phyloP scores from a whole-genome alignment of 2,329 filamentous ascomycete genomes.

The Paraconiothyrium sp. region DNA sequence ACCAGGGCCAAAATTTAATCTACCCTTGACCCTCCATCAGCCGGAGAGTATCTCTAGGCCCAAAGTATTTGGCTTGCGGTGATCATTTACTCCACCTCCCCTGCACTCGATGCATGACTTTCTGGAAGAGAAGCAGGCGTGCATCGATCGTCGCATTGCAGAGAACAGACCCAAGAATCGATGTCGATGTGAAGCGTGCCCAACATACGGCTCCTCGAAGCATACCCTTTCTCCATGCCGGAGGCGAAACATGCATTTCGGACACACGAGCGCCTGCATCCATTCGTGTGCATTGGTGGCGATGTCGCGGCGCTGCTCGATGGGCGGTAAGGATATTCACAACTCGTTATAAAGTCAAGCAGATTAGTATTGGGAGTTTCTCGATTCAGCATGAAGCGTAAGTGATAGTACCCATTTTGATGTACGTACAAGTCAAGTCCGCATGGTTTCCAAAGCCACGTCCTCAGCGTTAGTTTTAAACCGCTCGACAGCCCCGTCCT shows the following conservation, averaged over 20 bases:
- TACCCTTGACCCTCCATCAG: not conserved
- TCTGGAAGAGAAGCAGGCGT: not conserved
- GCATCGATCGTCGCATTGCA: not conserved
- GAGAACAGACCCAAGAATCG: not conserved
- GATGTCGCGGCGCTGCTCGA: not conserved
- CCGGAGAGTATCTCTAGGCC: not conserved
- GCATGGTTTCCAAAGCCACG: not conserved
- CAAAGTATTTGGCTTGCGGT: not conserved
- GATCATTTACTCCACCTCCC: not conserved
- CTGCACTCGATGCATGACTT: not conserved
- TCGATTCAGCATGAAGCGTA: too few relatives aligned
- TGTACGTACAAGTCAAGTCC: too few relatives aligned
- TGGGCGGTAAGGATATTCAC: too few relatives aligned
- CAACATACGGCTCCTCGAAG: not conserved
- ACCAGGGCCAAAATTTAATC: not conserved
- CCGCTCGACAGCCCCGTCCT: not conserved
- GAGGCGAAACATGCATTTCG: too few relatives aligned
- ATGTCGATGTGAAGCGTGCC: not conserved
- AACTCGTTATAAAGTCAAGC: too few relatives aligned
- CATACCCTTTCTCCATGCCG: too few relatives aligned
- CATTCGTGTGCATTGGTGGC: not conserved
- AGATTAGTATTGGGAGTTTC: too few relatives aligned
- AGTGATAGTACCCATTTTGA: too few relatives aligned
- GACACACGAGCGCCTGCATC: not conserved
- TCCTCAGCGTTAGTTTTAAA: not conserved